phyloP scores from a whole-genome alignment of 2,329 filamentous ascomycete genomes.

The Curvularia verruculosa region DNA sequence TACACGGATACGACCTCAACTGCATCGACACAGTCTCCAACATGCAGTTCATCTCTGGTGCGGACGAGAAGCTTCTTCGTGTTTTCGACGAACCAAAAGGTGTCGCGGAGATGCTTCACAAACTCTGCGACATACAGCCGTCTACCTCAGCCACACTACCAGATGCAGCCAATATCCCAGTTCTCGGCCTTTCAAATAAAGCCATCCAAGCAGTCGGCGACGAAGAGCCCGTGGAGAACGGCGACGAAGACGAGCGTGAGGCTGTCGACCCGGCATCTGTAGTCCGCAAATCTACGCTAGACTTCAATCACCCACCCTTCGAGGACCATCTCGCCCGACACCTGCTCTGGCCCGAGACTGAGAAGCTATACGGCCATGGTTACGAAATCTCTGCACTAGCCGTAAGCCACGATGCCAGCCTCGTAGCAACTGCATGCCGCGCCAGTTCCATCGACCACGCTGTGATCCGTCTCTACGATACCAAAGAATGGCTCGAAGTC shows the following conservation, averaged over 20 bases:
- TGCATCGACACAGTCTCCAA: slow-evolving; percentile 79
- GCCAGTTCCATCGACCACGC: slow-evolving; percentile 93
- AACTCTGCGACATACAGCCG: slow-evolving; percentile 65
- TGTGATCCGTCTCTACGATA: slow-evolving; percentile 90
- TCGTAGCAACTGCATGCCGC: slow-evolving; percentile 91
- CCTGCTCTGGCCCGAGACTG: slow-evolving; percentile 92
- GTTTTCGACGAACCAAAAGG: slow-evolving; percentile 90
- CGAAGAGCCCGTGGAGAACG: slow-evolving; percentile 39
- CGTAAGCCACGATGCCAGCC: slow-evolving; percentile 71
- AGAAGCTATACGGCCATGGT: slow-evolving; percentile 97
- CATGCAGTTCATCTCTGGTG: slow-evolving; percentile 86
- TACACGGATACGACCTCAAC: slow-evolving; percentile 97
- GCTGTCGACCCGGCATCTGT: slow-evolving; percentile 62
- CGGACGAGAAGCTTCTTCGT: slow-evolving; percentile 96
- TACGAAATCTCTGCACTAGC: slow-evolving; percentile 94
- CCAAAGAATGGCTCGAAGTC: slow-evolving; percentile 83
- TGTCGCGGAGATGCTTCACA: slow-evolving; percentile 74
- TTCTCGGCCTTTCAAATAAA: slow-evolving; percentile 95
- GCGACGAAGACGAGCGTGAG: slow-evolving; percentile 59
- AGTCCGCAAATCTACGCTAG: slow-evolving; percentile 66
- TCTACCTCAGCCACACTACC: slow-evolving; percentile 58
- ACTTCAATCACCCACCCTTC: slow-evolving; percentile 75
- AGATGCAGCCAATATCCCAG: slow-evolving; percentile 92
- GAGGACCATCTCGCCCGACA: slow-evolving; percentile 89
- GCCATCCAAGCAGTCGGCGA: slow-evolving; percentile 66